Evolutionary conservation across 2,329 filamentous ascomycete genomes (phyloP).

Genomic region (Diaporthe velutina): DNA sequence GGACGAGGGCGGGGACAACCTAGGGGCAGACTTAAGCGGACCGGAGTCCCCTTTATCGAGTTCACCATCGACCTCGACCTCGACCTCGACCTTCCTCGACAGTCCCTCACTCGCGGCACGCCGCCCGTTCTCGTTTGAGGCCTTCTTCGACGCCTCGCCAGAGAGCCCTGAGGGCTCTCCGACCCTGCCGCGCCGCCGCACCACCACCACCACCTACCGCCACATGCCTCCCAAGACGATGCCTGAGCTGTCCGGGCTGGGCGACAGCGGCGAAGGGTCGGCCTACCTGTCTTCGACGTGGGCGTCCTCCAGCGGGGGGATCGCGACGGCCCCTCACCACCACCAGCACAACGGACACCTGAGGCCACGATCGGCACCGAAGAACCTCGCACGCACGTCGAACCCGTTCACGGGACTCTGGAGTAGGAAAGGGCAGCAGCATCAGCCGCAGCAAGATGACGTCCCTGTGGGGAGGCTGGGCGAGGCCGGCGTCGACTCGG

Average conservation of each 20-base stretch:
- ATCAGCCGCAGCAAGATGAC: constrained; percentile 27
- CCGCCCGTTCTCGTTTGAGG: constrained; percentile 3
- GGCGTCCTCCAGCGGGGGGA: not conserved
- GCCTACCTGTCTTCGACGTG: constrained; percentile 28
- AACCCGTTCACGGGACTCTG: constrained; percentile 33
- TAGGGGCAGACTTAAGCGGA: constrained; percentile 22
- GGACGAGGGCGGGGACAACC: constrained; percentile 21
- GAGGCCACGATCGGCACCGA: constrained; percentile 39
- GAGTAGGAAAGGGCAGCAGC: constrained; percentile 29
- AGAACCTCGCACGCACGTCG: constrained; percentile 28
- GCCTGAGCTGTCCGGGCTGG: constrained; percentile 26
- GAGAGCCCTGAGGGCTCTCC: constrained; percentile 32
- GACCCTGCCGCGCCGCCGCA: constrained; percentile 13
- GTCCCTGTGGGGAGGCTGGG: not conserved
- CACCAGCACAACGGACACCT: constrained; percentile 6
- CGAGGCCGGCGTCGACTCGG: constrained; percentile 21
- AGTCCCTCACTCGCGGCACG: not conserved
- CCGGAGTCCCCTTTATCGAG: constrained; percentile 16
- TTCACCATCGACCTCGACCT: constrained; percentile 6
- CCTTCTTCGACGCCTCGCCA: constrained; percentile 29
- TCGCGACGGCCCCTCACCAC: not conserved
- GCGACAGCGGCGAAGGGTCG: not conserved
- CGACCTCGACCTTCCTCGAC: not conserved
- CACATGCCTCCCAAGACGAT: constrained; percentile 18
- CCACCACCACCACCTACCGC: not conserved